These are phyloP conservation scores for Coleophoma eucalyptorum DNA, from an alignment of 2,329 filamentous ascomycete genomes.

Conservation along the genomic window DNA sequence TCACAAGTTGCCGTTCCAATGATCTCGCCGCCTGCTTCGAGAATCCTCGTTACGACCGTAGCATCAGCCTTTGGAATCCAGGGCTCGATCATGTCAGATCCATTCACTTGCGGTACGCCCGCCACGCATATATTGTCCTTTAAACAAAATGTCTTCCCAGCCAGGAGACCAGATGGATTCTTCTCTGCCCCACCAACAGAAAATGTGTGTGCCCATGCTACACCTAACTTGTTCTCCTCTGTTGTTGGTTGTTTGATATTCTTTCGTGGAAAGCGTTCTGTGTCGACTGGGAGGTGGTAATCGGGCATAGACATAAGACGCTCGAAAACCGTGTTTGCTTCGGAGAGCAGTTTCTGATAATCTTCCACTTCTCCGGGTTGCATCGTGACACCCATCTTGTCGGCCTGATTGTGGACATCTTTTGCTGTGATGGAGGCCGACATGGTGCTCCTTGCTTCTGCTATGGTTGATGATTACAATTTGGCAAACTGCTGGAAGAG, in stretches of 20 bases:
- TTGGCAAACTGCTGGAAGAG: too few species aligned
- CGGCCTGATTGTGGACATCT: constrained; percentile 32
- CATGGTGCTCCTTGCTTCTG: background rate
- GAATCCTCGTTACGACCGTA: constrained; percentile 43
- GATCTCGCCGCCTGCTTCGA: constrained; percentile 45
- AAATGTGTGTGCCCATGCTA: constrained; percentile 48
- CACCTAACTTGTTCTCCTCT: constrained; percentile 40
- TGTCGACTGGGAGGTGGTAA: background rate
- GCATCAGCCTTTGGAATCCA: constrained; percentile 49
- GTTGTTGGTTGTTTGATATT: constrained; percentile 34
- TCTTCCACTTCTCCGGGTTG: constrained; percentile 34
- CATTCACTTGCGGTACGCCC: constrained; percentile 46
- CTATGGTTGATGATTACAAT: background rate
- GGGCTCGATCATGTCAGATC: constrained; percentile 43
- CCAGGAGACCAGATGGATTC: constrained; percentile 16
- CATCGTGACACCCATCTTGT: constrained; percentile 32
- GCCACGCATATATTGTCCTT: constrained; percentile 53
- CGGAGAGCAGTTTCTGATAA: constrained; percentile 44
- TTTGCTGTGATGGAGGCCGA: constrained; percentile 30
- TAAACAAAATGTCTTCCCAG: constrained; percentile 41
- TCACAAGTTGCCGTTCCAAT: constrained; percentile 47
- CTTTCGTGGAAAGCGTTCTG: constrained; percentile 30
- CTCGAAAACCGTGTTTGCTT: constrained; percentile 47
- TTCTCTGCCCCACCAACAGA: constrained; percentile 32
- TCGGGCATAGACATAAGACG: constrained; percentile 33